These are phyloP conservation scores for Diplodia corticola DNA, from an alignment of 2,329 filamentous ascomycete species.

Conservation along the genomic window DNA sequence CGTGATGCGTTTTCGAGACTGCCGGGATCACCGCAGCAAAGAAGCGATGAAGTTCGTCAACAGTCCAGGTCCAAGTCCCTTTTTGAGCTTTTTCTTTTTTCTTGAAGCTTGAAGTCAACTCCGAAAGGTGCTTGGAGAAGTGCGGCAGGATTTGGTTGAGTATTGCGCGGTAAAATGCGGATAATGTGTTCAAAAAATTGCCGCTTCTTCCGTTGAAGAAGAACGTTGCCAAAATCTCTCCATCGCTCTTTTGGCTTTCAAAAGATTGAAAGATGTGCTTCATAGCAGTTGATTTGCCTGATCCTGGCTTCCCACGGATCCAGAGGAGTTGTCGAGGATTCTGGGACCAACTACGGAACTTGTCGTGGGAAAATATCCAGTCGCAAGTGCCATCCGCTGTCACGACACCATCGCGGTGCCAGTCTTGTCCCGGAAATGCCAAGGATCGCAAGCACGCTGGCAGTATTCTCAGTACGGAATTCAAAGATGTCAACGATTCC, in stretches of 20 bases:
- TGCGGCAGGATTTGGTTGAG: neutral
- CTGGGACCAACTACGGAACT: neutral
- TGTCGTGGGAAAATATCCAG: neutral
- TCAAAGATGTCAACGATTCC: neutral
- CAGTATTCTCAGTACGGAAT: fast-evolving
- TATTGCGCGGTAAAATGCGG: neutral
- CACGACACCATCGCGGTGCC: neutral
- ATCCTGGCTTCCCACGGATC: neutral
- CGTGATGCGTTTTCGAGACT: neutral
- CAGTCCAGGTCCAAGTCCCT: neutral
- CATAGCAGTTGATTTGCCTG: neutral
- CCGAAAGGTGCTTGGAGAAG: neutral
- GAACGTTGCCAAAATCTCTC: neutral
- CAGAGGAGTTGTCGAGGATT: neutral
- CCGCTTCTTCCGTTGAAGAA: neutral
- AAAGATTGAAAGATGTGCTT: neutral
- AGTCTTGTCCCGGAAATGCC: neutral
- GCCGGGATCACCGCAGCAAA: neutral
- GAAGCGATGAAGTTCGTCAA: neutral
- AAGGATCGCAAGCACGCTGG: neutral
- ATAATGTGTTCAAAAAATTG: neutral
- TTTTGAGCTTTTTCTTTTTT: fast-evolving
- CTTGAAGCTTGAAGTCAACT: neutral
- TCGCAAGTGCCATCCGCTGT: neutral
- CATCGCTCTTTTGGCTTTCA: neutral